A percentile compares a stretch with the other conserved stretches of the same genome.
These are phyloP conservation scores for Bretziella fagacearum DNA, from an alignment of 2,329 filamentous ascomycete species.

Conservation along the genomic window DNA sequence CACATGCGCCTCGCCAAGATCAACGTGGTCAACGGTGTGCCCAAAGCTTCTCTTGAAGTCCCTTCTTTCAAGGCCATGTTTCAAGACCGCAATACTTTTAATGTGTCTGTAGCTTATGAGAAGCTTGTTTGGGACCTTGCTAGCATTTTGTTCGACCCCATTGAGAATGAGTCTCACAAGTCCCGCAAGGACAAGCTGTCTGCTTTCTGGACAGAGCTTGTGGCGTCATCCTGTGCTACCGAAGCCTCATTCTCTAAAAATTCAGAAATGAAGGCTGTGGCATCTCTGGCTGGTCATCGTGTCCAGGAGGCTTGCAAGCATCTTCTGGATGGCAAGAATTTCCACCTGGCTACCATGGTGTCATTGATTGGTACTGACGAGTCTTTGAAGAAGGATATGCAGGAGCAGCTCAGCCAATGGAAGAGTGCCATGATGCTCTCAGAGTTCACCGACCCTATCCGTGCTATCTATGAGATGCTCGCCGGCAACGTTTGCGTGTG, in stretches of 20 bases:
- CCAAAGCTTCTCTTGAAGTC: constrained; percentile 34
- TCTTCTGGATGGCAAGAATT: constrained; percentile 59
- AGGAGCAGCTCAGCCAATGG: constrained; percentile 70
- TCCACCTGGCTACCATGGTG: constrained; percentile 69
- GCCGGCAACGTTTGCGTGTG: constrained; percentile 75
- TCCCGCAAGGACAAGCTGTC: constrained; percentile 49
- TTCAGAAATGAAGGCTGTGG: constrained; percentile 68
- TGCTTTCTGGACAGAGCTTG: constrained; percentile 46
- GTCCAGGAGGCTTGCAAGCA: constrained; percentile 68
- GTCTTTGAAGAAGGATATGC: constrained; percentile 55
- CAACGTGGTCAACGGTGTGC: constrained; percentile 37
- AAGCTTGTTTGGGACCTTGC: constrained; percentile 71
- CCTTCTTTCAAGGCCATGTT: constrained; percentile 24
- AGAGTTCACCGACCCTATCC: constrained; percentile 70
- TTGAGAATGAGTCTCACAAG: constrained; percentile 18
- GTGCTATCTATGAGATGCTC: constrained; percentile 77
- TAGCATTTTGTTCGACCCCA: constrained; percentile 70
- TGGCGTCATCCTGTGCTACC: constrained; percentile 40
- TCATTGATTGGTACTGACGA: constrained; percentile 64
- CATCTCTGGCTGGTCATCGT: constrained; percentile 61
- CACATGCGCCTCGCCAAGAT: constrained; percentile 42
- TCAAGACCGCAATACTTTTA: constrained; percentile 26
- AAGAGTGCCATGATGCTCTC: constrained; percentile 64
- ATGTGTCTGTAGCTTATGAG: constrained; percentile 41
- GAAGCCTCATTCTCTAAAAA: constrained; percentile 42